Conservation (phyloP, 2,329 filamentous ascomycete species). For the Mycocentrospora acerina region DNA sequence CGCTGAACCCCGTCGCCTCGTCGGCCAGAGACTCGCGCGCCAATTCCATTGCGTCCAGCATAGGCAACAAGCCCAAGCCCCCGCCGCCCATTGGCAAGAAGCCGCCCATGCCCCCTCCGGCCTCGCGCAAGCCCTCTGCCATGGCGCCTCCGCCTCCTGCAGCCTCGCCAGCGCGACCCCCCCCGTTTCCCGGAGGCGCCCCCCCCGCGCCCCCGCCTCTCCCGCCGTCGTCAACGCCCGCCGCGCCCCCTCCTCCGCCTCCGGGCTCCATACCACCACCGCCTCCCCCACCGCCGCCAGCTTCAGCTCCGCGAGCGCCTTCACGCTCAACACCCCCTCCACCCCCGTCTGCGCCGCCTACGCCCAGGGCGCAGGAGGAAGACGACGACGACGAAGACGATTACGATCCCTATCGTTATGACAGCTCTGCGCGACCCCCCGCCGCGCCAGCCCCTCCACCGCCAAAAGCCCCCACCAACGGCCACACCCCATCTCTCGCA, state of each 20-base stretch:
- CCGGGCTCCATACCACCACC: constrained; percentile 45
- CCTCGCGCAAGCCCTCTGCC: constrained; percentile 59
- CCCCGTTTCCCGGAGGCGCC: constrained; percentile 37
- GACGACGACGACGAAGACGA: constrained; percentile 32
- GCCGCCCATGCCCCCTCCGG: constrained; percentile 59
- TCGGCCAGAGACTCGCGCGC: constrained; percentile 55
- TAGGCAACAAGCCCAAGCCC: constrained; percentile 63
- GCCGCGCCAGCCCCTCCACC: constrained; percentile 55
- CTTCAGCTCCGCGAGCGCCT: constrained; percentile 38
- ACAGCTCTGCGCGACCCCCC: constrained; percentile 20
- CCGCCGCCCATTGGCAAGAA: constrained; percentile 81
- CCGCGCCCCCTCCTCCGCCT: constrained; percentile 45
- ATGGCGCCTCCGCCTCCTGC: constrained; percentile 43
- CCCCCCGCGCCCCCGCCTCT: constrained; percentile 42
- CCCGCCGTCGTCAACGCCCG: constrained; percentile 44
- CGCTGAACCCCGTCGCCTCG: constrained; percentile 62
- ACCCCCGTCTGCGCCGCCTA: constrained; percentile 37
- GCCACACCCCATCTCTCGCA: constrained; percentile 52
- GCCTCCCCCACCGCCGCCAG: constrained; percentile 30
- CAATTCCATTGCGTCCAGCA: constrained; percentile 60
- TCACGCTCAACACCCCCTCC: constrained; percentile 22
- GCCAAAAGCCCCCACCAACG: constrained; percentile 53
- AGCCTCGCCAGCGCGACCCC: constrained; percentile 46
- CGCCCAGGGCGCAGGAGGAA: constrained; percentile 42
- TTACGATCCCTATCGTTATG: constrained; percentile 49